Evolutionary conservation across 2,329 filamentous ascomycete species (phyloP), one percentile per base, ranked within the genome.

Genomic region (Pestalotiopsis fici): DNA sequence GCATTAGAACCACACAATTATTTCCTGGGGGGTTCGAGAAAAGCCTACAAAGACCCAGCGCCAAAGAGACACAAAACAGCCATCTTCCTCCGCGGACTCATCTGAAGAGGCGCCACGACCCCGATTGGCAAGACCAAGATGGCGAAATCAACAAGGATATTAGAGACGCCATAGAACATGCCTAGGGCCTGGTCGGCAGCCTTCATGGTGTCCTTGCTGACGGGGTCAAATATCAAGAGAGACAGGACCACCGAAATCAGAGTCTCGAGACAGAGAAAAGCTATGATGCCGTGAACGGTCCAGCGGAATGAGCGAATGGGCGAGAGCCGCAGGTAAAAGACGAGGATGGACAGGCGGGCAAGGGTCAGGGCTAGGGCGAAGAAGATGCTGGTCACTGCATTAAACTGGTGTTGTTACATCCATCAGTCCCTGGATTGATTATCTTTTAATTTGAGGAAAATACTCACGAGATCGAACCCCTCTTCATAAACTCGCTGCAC

Each of bases 101-200:
- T 64, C 55, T 67, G 50, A 23, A 67, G 28, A 6, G 66, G 60
- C 1, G 54, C 12, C 6, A 67, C 61, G 35, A 61, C 56, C 12
- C 56, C 57, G 12, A 67, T 50, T 3, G 66, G 66, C 27, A 67
- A 21, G 2, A 64, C 3, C 18, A 67, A 35, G 18, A 67, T 67
- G 54, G 27, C 64, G 1, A 67, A 6, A 18, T 67, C 66, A 15
- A 62, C 61, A 2, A 64, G 23, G 61, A 65, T 67, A 54, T 67
- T 67, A 54, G 43, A 47, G 12, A 62, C 35, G 23, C 43, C 66
- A 31, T 67, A 67, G 12, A 67, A 77, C 3, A 74, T 43, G 23
- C 28, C 35, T 4, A 65, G 23, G 2, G 39, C 55, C 23, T 57
- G 50, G 35, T 65, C 63, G n/a, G 63, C 63, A 9, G 54, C 31